A percentile compares a stretch with the other conserved stretches of the same genome.
Conservation (phyloP, 2,329 filamentous ascomycete species). For the Teratosphaeria nubilosa region DNA sequence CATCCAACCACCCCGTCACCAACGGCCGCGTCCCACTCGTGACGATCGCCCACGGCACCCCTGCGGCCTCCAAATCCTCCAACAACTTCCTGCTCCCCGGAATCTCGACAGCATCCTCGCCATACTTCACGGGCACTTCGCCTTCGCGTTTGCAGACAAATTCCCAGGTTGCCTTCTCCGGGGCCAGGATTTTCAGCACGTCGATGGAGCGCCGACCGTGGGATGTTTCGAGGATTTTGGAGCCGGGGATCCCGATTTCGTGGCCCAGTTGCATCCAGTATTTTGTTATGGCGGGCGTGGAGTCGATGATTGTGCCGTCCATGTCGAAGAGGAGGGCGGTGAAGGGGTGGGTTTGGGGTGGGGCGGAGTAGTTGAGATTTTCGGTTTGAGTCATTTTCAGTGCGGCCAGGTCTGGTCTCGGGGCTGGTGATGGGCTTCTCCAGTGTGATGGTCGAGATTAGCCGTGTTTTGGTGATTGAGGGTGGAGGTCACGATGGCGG, state of each 20-base stretch:
- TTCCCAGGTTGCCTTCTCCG: slow-evolving; percentile 83
- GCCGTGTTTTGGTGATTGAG: too few relatives aligned
- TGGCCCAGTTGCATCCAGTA: slow-evolving; percentile 69
- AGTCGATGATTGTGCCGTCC: slow-evolving; percentile 35
- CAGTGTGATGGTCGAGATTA: not conserved
- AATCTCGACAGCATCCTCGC: slow-evolving; percentile 71
- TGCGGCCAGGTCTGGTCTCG: not conserved
- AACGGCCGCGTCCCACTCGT: slow-evolving; percentile 40
- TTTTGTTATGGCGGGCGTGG: slow-evolving; percentile 25
- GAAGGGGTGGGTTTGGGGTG: slow-evolving; percentile 30
- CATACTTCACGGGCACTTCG: slow-evolving; percentile 65
- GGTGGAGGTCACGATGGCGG: not conserved
- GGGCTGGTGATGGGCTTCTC: not conserved
- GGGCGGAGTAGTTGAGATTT: slow-evolving; percentile 31
- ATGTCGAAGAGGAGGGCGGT: slow-evolving; percentile 56
- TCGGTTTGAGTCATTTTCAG: slow-evolving; percentile 15
- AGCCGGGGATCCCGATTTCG: slow-evolving; percentile 76
- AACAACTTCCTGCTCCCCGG: slow-evolving; percentile 58
- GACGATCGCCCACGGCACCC: slow-evolving; percentile 73
- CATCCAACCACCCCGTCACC: slow-evolving; percentile 41
- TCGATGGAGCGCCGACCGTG: slow-evolving; percentile 89
- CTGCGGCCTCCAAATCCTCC: slow-evolving; percentile 23
- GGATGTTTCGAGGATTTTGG: slow-evolving; percentile 71
- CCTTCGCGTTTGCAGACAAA: slow-evolving; percentile 69
- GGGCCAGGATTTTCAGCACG: slow-evolving; percentile 65